Conservation (phyloP, 805 yeast genomes). For the Candida ulmi region DNA sequence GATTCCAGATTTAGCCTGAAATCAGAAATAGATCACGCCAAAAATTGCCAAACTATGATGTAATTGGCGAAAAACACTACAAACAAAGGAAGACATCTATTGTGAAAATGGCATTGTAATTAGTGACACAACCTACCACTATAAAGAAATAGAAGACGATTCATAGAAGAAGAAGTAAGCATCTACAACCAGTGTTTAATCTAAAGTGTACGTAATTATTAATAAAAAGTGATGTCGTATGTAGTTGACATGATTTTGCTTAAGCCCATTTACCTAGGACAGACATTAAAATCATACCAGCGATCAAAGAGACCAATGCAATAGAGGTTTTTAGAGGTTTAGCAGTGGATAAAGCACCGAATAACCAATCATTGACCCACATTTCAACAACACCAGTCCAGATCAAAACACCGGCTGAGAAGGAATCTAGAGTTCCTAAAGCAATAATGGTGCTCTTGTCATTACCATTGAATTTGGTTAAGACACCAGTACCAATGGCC, state of each 20-base stretch:
- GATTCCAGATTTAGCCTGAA: no score
- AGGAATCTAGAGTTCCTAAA: slow-evolving; percentile 64
- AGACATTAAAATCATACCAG: slow-evolving; percentile 70
- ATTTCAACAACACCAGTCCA: slow-evolving; percentile 74
- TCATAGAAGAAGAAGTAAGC: no score
- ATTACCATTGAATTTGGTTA: slow-evolving; percentile 51
- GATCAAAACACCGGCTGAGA: slow-evolving; percentile 69
- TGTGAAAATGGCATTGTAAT: no score
- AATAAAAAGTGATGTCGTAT: no score
- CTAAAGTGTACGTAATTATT: no score
- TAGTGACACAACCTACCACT: no score
- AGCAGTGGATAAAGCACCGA: slow-evolving; percentile 50
- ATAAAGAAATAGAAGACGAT: no score
- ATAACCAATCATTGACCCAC: slow-evolving; percentile 64
- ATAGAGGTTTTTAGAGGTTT: slow-evolving; percentile 40
- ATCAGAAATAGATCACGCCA: no score
- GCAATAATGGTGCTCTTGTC: slow-evolving; percentile 54
- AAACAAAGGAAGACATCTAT: no score
- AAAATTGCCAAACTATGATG: neutral
- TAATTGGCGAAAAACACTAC: neutral
- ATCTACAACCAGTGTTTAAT: no score
- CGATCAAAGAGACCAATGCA: slow-evolving; percentile 41
- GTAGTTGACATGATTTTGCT: no score
- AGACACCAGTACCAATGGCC: slow-evolving; percentile 71
- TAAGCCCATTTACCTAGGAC: slow-evolving; percentile 70